Percentiles rank a stretch among this genome's conserved stretches.
Conservation (phyloP, 2,329 filamentous ascomycete genomes). For the Aspergillus pseudoterreus region DNA sequence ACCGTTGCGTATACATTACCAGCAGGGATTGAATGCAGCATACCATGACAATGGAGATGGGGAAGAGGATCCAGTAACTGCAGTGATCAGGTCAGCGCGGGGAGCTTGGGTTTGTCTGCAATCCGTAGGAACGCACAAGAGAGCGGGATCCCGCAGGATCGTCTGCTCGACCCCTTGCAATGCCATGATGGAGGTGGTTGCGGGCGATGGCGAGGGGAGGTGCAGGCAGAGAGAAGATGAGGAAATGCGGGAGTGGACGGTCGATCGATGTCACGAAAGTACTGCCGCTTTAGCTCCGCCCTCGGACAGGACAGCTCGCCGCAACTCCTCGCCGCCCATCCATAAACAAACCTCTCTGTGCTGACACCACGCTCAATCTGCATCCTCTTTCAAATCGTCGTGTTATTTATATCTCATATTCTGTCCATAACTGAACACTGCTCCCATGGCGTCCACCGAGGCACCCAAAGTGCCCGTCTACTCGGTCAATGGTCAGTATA, state of each 20-base stretch:
- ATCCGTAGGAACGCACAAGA: constrained; percentile 66
- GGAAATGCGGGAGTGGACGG: constrained; percentile 7
- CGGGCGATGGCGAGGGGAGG: constrained; percentile 1
- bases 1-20: not conserved
- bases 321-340: constrained; percentile 20
- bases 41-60: constrained; percentile 96
- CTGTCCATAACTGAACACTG: not conserved
- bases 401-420: not conserved
- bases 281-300: constrained; percentile 21
- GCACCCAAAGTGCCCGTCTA: constrained; percentile 43
- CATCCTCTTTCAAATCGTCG: not conserved
- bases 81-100: constrained; percentile 13
- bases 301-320: constrained; percentile 31
- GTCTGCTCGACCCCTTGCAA: constrained; percentile 78
- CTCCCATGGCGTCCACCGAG: constrained; percentile 25
- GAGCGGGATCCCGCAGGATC: constrained; percentile 95
- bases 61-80: constrained; percentile 98
- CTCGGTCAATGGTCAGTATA: constrained; percentile 40
- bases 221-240: constrained; percentile 1
- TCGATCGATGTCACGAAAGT: constrained; percentile 8
- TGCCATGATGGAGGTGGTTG: constrained; percentile 59
- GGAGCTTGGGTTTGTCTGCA: not conserved
- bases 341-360: not conserved
- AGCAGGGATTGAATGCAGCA: constrained; percentile 1
- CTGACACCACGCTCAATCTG: not conserved